Evolutionary conservation across 371 early-diverging fungal genomes (phyloP).

Genomic region (Mortierella sp.): DNA sequence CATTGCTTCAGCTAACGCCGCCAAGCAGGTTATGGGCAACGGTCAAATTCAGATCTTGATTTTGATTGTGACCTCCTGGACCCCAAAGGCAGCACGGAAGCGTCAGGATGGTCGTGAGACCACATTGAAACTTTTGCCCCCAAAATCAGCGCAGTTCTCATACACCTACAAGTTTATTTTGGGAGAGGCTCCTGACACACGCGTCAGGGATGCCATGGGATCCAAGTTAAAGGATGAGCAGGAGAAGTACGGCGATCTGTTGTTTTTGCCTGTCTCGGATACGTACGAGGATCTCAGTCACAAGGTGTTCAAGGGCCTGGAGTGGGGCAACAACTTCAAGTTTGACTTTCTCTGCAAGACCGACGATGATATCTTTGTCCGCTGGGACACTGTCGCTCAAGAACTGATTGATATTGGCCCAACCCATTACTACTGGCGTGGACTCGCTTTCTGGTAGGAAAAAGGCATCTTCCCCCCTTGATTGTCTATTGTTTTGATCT

Average conservation of each 20-base stretch:
- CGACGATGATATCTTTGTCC: slow-evolving; percentile 73
- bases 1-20: slow-evolving; percentile 45
- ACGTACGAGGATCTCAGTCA: slow-evolving; percentile 63
- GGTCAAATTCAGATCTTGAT: slow-evolving; percentile 60
- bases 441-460: slow-evolving; percentile 70
- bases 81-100: slow-evolving; percentile 59
- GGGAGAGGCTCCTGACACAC: slow-evolving; percentile 67
- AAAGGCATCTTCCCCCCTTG: not conserved
- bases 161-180: slow-evolving; percentile 70
- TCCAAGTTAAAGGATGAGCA: slow-evolving; percentile 64
- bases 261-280: slow-evolving; percentile 73
- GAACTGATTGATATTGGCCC: slow-evolving; percentile 62
- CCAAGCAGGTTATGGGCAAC: slow-evolving; percentile 32
- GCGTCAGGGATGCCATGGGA: slow-evolving; percentile 60
- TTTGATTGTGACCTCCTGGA: slow-evolving; percentile 71
- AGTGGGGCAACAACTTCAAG: slow-evolving; percentile 63
- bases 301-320: slow-evolving; percentile 68
- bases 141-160: slow-evolving; percentile 36
- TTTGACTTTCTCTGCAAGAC: slow-evolving; percentile 74
- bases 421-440: slow-evolving; percentile 68
- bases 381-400: slow-evolving; percentile 66
- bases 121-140: slow-evolving; percentile 58
- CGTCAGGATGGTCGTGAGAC: slow-evolving; percentile 65
- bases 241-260: slow-evolving; percentile 63
- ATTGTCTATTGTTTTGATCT: not conserved